Base-by-base conservation (phyloP, 345 rosid genomes). In the Lepidium didymum region DNA sequence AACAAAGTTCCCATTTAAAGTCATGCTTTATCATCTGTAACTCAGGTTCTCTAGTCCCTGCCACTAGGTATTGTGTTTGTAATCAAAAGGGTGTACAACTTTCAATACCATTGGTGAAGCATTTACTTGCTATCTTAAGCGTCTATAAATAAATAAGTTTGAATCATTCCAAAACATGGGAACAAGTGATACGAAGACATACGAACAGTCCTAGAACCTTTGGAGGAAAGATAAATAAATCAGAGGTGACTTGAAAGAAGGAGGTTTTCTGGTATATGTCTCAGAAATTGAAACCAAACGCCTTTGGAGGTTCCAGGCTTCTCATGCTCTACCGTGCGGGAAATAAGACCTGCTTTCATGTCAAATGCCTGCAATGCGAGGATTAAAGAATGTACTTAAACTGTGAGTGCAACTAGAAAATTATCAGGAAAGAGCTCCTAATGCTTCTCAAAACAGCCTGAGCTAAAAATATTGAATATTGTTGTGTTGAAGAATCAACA, bases 331-430 rank as follows among this genome's bases (percentile, higher is more conserved):
- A 45, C 1, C 3, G 18, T 27, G 55, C 37, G 14, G 67, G 56
- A 52, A 41, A 67, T 37, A 46, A 62, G 19, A 19, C 59, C 0
- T 55, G 33, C 3, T 19, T 45, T 68, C 50, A 75, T 62, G 59
- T 18, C 65, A 75, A 62, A 62, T 68, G 74, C 69, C 78, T 75
- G 69, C 69, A 75, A 62, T 19, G 41, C 12, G 1, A 36, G 23
- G 69, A 54, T 61, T 18, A 46, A 67, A 19, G 29, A 38, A 61
- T 8, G 18, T 36, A 36, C 19, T 8, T 43, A 13, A 9, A 23
- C 41, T 58, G 56, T 18, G 50, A 51, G 7, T 18, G 27, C 36
- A 57, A 16, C 58, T 11, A 41, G 13, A 47, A 71, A 8, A 41
- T 27, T n/a, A 47, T 37, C 42, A 31, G 1, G 35, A 40, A 29